These are phyloP conservation scores for Trichosporon sp. DNA, from an alignment of 1,284 basidiomycete species.

Conservation along the genomic window DNA sequence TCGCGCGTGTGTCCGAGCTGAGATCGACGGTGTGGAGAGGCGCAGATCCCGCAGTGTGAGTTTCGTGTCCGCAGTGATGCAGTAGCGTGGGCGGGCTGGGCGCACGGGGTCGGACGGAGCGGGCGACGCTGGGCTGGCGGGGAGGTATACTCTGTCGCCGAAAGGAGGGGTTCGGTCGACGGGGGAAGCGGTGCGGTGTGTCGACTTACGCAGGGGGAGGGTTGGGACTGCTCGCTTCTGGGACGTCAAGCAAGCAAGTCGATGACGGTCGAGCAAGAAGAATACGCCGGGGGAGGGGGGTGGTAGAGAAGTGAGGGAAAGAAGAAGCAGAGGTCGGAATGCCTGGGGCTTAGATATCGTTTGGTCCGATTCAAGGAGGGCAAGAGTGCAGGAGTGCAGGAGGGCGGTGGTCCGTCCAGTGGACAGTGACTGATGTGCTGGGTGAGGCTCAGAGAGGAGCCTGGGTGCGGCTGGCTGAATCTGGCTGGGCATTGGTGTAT, in stretches of 20 bases:
- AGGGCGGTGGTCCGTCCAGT: background rate
- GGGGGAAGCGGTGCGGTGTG: background rate
- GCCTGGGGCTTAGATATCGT: background rate
- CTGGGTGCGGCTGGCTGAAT: background rate
- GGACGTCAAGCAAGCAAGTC: background rate
- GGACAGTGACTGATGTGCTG: background rate
- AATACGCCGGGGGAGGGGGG: background rate
- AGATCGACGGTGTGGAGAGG: slow-evolving; percentile 2
- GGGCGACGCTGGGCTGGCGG: too few relatives aligned
- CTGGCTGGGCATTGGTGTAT: too few relatives aligned
- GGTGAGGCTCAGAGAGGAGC: background rate
- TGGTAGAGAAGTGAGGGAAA: background rate
- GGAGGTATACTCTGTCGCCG: background rate
- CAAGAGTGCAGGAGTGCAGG: too few relatives aligned
- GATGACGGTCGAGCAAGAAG: background rate
- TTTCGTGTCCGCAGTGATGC: background rate
- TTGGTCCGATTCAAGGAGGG: background rate
- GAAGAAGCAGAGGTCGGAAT: background rate
- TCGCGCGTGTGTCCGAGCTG: background rate
- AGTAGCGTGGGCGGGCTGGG: background rate
- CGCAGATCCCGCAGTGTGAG: background rate
- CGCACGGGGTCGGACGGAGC: too few relatives aligned
- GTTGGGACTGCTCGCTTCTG: background rate
- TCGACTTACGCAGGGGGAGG: background rate
- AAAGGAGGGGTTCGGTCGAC: background rate